phyloP scores from a whole-genome alignment of 352 stramenopile genomes.

The Phytophthora pistaciae region DNA sequence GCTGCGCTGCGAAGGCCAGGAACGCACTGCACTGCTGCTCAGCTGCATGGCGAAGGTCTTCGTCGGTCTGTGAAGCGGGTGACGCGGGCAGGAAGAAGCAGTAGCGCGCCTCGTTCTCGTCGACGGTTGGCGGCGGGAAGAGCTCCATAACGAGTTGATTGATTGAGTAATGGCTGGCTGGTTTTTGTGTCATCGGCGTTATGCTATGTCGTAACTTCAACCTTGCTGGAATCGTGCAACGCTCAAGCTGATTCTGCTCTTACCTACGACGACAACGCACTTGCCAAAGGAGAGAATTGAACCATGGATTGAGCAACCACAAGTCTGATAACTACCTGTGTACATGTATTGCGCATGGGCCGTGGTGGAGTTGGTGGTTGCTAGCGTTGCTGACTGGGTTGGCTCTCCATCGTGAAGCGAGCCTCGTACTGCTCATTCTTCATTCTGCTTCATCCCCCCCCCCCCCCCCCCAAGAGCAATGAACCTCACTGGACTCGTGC shows the following conservation, averaged over 20 bases:
- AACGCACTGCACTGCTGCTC: slow-evolving; percentile 27
- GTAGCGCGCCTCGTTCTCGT: slow-evolving; percentile 43
- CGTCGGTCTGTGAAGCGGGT: neutral
- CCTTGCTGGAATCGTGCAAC: slow-evolving; percentile 2
- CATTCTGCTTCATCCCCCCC: slow-evolving; percentile 18
- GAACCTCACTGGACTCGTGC: slow-evolving; percentile 22
- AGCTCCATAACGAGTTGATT: slow-evolving; percentile 27
- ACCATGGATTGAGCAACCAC: neutral
- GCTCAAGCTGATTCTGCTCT: slow-evolving; percentile 1
- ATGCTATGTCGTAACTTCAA: slow-evolving; percentile 1
- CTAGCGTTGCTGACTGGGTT: neutral
- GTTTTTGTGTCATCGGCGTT: slow-evolving; percentile 16
- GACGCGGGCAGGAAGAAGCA: slow-evolving; percentile 44
- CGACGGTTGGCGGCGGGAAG: slow-evolving; percentile 32
- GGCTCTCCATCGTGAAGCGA: neutral
- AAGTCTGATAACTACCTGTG: slow-evolving; percentile 19
- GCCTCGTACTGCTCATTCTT: slow-evolving; percentile 15
- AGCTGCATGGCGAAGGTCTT: slow-evolving; percentile 13
- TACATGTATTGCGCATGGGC: neutral
- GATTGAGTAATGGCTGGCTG: neutral
- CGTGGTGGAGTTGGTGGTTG: neutral
- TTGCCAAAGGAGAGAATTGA: neutral
- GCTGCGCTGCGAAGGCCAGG: slow-evolving; percentile 36
- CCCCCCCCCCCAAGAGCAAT: slow-evolving; percentile 6
- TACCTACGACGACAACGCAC: neutral